Evolutionary conservation across 139 green algal species (phyloP).

Genomic region (Chlamydomonas schloesseri): DNA sequence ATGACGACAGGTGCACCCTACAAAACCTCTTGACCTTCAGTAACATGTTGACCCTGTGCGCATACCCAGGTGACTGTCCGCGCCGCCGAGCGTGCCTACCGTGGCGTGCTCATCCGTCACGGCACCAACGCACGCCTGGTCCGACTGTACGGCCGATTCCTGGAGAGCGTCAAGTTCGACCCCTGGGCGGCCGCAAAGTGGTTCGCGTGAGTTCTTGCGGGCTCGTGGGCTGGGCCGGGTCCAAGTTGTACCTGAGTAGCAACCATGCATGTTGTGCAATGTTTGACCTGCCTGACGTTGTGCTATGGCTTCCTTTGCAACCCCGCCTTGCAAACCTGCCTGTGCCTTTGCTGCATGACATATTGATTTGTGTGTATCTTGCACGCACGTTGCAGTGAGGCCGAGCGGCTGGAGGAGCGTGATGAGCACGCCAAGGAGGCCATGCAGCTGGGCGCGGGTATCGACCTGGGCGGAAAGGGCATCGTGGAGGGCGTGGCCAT

Average conservation of each 20-base stretch:
- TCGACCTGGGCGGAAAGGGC: background rate
- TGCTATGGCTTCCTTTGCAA: background rate
- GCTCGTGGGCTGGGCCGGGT: too few relatives aligned
- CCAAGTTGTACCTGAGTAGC: too few relatives aligned
- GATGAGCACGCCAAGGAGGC: conserved; percentile 30
- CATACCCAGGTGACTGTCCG: background rate
- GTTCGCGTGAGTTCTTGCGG: background rate
- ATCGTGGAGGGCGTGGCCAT: background rate
- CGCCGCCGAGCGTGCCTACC: conserved; percentile 19
- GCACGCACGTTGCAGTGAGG: background rate
- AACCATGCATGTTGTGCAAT: too few relatives aligned
- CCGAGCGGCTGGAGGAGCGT: conserved; percentile 16
- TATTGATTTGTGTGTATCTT: background rate
- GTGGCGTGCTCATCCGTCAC: conserved; percentile 6
- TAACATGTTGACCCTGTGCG: background rate
- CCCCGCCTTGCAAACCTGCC: too few relatives aligned
- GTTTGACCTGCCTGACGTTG: too few relatives aligned
- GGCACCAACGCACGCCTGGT: background rate
- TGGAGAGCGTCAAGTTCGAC: conserved; percentile 41
- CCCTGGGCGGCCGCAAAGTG: conserved; percentile 25
- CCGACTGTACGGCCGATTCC: conserved; percentile 44
- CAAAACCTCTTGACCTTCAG: too few relatives aligned
- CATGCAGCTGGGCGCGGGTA: background rate
- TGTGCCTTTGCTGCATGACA: too few relatives aligned
- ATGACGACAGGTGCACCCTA: too few relatives aligned